phyloP scores from a whole-genome alignment of 2,329 filamentous ascomycete species.

The Fusarium robinianum region DNA sequence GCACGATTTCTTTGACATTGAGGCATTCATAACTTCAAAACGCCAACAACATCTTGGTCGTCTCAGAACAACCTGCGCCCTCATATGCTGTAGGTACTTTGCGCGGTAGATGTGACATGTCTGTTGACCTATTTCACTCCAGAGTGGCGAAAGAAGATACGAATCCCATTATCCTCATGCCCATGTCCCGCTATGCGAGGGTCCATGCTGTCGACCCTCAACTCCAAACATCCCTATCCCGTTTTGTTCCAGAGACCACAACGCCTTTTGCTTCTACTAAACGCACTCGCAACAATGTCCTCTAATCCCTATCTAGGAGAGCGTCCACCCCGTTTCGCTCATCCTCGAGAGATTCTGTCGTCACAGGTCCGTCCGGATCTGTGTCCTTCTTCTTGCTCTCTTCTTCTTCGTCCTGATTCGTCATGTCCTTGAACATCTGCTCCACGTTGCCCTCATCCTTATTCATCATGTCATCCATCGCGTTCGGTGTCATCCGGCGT shows the following conservation, averaged over 20 bases:
- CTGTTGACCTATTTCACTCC: conserved; percentile 18
- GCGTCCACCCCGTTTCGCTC: conserved; percentile 54
- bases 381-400: conserved; percentile 45
- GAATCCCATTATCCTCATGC: conserved; percentile 20
- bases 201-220: conserved; percentile 12
- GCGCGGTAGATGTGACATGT: no score
- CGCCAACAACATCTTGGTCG: no score
- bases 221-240: conserved; percentile 28
- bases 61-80: no score
- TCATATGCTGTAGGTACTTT: no score
- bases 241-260: conserved; percentile 28
- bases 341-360: conserved; percentile 49
- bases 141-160: conserved; percentile 4
- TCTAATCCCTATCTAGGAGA: conserved; percentile 49
- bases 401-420: conserved; percentile 57
- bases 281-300: conserved; percentile 4
- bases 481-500: conserved; percentile 35
- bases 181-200: conserved; percentile 3
- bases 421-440: conserved; percentile 61
- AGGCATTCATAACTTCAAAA: no score
- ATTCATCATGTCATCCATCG: conserved; percentile 40
- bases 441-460: conserved; percentile 55
- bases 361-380: conserved; percentile 41
- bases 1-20: no score
- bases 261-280: conserved; percentile 27